Evolutionary conservation across 208 protist species (phyloP).

Genomic region (Leishmania tarentolae): DNA sequence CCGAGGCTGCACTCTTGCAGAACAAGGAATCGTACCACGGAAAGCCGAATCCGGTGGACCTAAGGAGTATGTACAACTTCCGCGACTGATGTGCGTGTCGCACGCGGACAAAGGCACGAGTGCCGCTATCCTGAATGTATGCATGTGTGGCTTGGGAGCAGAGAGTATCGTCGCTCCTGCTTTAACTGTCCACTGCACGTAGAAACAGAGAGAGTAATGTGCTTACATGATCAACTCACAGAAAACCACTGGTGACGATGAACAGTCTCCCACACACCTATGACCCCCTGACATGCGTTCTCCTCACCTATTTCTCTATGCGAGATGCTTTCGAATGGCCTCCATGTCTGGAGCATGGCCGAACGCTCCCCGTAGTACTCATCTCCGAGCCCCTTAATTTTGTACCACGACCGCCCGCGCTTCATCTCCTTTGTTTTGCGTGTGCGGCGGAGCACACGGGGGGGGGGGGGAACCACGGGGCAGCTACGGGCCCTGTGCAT

Average conservation of each 20-base stretch:
- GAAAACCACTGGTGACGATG: background rate
- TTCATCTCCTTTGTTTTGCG: background rate
- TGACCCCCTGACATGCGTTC: background rate
- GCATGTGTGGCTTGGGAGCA: background rate
- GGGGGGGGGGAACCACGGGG: background rate
- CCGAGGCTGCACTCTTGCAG: constrained; percentile 63
- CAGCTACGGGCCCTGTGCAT: background rate
- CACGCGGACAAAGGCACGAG: background rate
- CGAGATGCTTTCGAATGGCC: background rate
- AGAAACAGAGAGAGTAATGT: background rate
- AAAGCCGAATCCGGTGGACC: constrained; percentile 78
- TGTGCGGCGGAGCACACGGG: background rate
- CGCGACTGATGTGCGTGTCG: constrained; percentile 1
- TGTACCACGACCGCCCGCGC: background rate
- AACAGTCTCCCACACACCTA: background rate
- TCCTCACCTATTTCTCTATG: background rate
- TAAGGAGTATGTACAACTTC: constrained; percentile 71
- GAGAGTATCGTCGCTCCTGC: background rate
- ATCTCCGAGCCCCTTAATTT: background rate
- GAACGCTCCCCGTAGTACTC: background rate
- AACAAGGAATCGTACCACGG: constrained; percentile 69
- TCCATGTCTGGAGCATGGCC: background rate
- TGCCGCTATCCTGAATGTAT: background rate
- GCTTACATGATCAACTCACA: background rate
- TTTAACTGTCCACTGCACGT: background rate